Conservation (phyloP, 2,329 filamentous ascomycete genomes). For the Cucurbitaria berberidis region DNA sequence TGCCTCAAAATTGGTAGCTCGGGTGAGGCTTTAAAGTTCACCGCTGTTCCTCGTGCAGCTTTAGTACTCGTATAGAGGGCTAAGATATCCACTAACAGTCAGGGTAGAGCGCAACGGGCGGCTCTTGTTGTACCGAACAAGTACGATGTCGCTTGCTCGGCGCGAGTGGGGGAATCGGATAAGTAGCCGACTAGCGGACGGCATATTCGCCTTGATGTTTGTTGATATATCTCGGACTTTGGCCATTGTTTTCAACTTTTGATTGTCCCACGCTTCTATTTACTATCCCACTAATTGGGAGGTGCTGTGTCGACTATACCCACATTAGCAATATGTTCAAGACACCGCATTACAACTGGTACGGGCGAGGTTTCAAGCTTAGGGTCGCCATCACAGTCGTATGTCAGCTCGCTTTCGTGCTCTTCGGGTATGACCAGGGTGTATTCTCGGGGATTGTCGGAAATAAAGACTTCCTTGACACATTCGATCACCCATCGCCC, state of each 20-base stretch:
- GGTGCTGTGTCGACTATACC: too few relatives aligned
- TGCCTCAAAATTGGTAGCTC: neutral
- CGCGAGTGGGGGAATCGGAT: neutral
- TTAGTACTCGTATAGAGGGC: neutral
- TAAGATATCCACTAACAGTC: neutral
- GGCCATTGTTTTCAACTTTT: neutral
- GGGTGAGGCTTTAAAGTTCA: neutral
- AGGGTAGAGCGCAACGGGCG: neutral
- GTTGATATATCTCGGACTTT: neutral
- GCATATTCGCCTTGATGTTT: neutral
- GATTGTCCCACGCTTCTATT: neutral
- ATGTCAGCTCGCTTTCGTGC: constrained; percentile 40
- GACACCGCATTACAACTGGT: constrained; percentile 35
- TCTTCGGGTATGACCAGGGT: constrained; percentile 48
- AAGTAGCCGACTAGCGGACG: neutral
- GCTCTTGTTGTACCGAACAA: neutral
- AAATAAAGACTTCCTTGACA: constrained; percentile 50
- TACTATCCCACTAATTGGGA: neutral
- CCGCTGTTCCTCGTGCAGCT: neutral
- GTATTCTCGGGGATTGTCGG: constrained; percentile 51
- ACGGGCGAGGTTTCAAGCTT: constrained; percentile 35
- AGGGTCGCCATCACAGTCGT: constrained; percentile 37
- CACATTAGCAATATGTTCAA: constrained; percentile 25
- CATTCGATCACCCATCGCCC: constrained; percentile 48
- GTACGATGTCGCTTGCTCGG: neutral